Evolutionary conservation across 208 protist genomes (phyloP), one percentile per base, ranked within the genome.

Genomic region (Leishmania turanica): DNA sequence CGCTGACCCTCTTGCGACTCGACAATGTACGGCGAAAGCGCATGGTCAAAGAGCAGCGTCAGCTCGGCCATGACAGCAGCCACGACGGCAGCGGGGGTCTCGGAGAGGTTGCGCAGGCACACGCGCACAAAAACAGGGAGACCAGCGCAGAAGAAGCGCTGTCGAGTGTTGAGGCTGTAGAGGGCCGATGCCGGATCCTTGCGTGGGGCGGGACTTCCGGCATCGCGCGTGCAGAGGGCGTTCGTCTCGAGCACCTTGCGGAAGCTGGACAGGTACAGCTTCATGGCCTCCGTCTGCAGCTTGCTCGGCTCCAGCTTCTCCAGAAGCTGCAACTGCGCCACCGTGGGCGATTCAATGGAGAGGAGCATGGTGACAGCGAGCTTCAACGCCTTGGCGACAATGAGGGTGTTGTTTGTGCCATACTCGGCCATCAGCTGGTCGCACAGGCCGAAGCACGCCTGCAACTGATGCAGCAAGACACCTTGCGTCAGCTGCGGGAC

Each of bases 341-440:
- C 87, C 6, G 82, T 90, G 21, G 94, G 94, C 37, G 80, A 11
- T 75, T 96, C 77, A 47, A 96, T 66, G 17, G 86, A 84, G 1
- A 96, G 85, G 17, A 96, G 74, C n/a, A 96, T 11, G 17, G 88
- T 78, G 71, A 96, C 92, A 9, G 84, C 84, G 58, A 96, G 86
- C 77, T 95, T 96, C 86, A 96, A 88, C 68, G 85, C 84, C 82
- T 97, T 97, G 2, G 86, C 87, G 24, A 89, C 85, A 58, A 95
- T 74, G 37, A 96, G 88, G 62, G 88, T 60, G 84, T 95, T 95
- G 54, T 75, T 88, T 2, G 85, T 70, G 13, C 85, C 81, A 80
- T 96, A 91, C 79, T 96, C 91, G 0, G 92, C 88, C 56, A 97
- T 90, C 13, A 96, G 84, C 65, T 93, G 88, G 74, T 97, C 94